phyloP scores from a whole-genome alignment of 23 red algal species.

The Gracilaria gracilis region DNA sequence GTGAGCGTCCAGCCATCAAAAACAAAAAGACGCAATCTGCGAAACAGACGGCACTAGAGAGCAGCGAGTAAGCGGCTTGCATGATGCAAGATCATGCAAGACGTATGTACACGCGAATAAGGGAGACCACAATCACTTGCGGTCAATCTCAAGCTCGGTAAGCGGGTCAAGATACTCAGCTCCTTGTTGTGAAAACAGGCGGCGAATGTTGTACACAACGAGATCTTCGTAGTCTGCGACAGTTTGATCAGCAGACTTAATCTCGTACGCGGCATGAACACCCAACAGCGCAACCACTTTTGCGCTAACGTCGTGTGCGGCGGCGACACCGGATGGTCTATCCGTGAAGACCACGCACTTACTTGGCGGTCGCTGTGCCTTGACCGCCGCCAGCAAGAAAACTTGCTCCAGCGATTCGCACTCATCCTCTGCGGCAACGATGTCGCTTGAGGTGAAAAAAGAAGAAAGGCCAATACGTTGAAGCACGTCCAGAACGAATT shows the following conservation, averaged over 20 bases:
- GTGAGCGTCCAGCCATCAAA: slow-evolving; percentile 5
- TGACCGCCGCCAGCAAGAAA: slow-evolving; percentile 73
- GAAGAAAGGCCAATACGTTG: slow-evolving; percentile 52
- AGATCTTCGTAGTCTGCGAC: slow-evolving; percentile 85
- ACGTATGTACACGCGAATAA: not conserved
- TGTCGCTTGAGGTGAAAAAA: slow-evolving; percentile 62
- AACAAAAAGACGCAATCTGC: slow-evolving; percentile 36
- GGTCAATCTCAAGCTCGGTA: slow-evolving; percentile 69
- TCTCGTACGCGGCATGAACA: slow-evolving; percentile 85
- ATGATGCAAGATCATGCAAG: not conserved
- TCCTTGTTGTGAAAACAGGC: slow-evolving; percentile 88
- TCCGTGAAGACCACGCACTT: slow-evolving; percentile 95
- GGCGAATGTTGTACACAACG: slow-evolving; percentile 81
- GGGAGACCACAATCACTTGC: slow-evolving; percentile 2
- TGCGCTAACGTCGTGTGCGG: slow-evolving; percentile 85
- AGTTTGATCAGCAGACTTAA: slow-evolving; percentile 81
- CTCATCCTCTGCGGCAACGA: slow-evolving; percentile 81
- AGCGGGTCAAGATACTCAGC: slow-evolving; percentile 61
- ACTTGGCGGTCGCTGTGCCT: slow-evolving; percentile 80
- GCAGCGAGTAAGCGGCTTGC: not conserved
- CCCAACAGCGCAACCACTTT: slow-evolving; percentile 87
- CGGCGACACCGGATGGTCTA: slow-evolving; percentile 74
- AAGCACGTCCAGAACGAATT: slow-evolving; percentile 49
- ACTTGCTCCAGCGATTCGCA: slow-evolving; percentile 84
- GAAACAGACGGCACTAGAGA: slow-evolving; percentile 10